These are phyloP conservation scores for Trametes gibbosa DNA, from an alignment of 768 basidiomycete genomes.

Conservation along the genomic window DNA sequence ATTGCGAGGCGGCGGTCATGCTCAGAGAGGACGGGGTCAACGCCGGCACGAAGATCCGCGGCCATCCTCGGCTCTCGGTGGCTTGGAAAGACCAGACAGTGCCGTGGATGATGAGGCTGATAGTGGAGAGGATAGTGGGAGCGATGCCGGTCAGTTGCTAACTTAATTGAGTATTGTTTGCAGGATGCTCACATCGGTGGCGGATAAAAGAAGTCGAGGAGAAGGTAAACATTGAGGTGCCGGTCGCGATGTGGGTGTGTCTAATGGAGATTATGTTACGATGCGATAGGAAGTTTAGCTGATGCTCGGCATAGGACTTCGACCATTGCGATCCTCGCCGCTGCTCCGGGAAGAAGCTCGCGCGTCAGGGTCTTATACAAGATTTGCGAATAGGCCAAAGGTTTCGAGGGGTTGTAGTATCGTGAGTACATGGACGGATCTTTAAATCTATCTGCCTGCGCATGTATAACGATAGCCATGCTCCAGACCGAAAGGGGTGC, in stretches of 20 bases:
- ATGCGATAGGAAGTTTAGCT: not conserved
- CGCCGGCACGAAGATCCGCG: conserved; percentile 17
- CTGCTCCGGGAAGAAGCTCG: conserved; percentile 87
- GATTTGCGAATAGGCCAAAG: conserved; percentile 81
- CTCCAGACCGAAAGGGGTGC: conserved; percentile 76
- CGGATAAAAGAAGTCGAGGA: conserved; percentile 9
- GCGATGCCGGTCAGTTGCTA: conserved; percentile 23
- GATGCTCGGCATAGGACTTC: conserved; percentile 65
- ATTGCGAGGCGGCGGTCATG: conserved; percentile 10
- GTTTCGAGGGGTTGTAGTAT: conserved; percentile 91
- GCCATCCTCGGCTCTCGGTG: conserved; percentile 17
- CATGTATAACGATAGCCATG: not conserved
- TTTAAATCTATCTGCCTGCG: not conserved
- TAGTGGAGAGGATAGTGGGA: conserved; percentile 33
- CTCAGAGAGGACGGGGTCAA: conserved; percentile 14
- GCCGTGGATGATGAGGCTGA: conserved; percentile 48
- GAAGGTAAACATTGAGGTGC: conserved; percentile 44
- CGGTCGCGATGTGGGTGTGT: conserved; percentile 96
- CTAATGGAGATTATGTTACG: conserved; percentile 3
- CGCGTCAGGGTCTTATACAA: conserved; percentile 79
- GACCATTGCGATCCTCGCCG: conserved; percentile 93
- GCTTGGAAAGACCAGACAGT: conserved; percentile 54
- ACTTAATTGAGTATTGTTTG: not conserved
- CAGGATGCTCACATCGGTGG: not conserved
- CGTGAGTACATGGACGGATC: conserved; percentile 52